These are phyloP conservation scores for Paramecium pentaurelia DNA, from an alignment of 73 alveolate species.

Conservation along the genomic window DNA sequence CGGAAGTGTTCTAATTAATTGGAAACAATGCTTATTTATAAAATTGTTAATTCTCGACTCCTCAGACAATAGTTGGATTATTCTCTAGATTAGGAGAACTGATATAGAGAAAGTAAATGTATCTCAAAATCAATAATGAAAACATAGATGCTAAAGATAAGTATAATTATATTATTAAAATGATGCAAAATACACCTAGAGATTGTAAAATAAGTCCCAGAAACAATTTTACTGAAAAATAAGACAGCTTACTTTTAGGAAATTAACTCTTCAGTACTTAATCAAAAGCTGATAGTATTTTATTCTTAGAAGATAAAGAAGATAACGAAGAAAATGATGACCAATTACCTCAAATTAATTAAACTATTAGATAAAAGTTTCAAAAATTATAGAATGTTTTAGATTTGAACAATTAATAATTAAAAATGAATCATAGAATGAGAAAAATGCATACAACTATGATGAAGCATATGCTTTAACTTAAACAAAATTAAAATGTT, in stretches of 20 bases:
- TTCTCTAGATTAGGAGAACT: neutral
- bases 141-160: neutral
- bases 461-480: neutral
- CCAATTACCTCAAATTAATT: neutral
- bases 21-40: neutral
- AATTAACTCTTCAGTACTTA: neutral
- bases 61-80: neutral
- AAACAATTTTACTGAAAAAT: neutral
- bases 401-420: neutral
- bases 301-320: neutral
- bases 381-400: neutral
- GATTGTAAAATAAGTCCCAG: neutral
- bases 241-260: neutral
- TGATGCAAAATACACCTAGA: conserved; percentile 1
- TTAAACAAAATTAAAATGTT: neutral
- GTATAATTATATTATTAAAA: neutral
- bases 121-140: neutral
- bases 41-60: neutral
- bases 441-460: neutral
- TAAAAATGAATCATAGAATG: neutral
- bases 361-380: neutral
- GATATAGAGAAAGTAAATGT: neutral
- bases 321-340: neutral
- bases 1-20: neutral
- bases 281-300: neutral